Base-by-base conservation (phyloP, 1,284 basidiomycete species). In the Marasmius oreades region DNA sequence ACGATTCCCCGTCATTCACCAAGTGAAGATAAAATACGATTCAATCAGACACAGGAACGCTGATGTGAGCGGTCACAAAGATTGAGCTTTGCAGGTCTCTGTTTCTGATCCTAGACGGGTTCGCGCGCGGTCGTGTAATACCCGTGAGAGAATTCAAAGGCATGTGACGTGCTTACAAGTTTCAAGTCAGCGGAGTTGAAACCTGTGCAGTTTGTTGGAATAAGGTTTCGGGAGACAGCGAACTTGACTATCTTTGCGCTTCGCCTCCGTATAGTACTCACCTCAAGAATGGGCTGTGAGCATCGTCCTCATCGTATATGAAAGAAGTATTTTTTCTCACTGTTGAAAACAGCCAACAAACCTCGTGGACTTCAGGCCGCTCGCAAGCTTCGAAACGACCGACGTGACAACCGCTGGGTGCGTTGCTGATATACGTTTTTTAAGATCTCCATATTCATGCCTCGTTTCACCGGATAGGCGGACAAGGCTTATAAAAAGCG, bases 401-500 rank as follows among this genome's bases (percentile, higher is more conserved):
- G 97, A 70, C 87, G 95, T 67, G 90, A 91, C 78, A 98, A 98
- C 86, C 92, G 95, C 77, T 99, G 97, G 97, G 92, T 92, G 61
- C 66, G 85, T 78, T 59, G 45, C 53, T 57, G 42, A 57, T 55
- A 26, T 44, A 22, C 50, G 56, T 52, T 46, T 54, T 56, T 48
- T 34, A 31, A 24, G 42, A 11, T 48, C 36, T 33, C 39, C 44
- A 47, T 55, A 52, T 61, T 53, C 55, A 51, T 45, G 28, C 4
- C 64, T 57, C 44, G 28, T 18, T 48, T 66, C 67, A 31, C 18
- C 26, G 10, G 20, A 57, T 64, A 95, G 93, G 95, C 97, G 79
- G 97, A 99, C 81, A 96, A 96, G 77, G 82, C 88, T 59, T 99
- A 98, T 85, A 99, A 99, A 88, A 99, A 99, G 82, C 93, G 97